A percentile compares a stretch with the other conserved stretches of the same genome.
These are phyloP conservation scores for Aspergillus awamori DNA, from an alignment of 2,329 filamentous ascomycete species.

Conservation along the genomic window DNA sequence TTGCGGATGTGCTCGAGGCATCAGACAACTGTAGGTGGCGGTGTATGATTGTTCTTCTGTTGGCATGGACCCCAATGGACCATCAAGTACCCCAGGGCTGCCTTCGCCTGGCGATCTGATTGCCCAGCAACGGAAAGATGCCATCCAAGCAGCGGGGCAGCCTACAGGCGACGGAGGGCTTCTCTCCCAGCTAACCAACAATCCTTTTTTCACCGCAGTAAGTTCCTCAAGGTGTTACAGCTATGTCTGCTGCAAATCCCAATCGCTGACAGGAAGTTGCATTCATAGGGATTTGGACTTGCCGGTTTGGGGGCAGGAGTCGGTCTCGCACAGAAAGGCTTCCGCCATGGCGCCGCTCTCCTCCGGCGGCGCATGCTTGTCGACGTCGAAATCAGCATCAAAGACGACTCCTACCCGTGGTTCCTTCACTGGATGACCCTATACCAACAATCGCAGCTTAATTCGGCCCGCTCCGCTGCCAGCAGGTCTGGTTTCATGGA, in stretches of 20 bases:
- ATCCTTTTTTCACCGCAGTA: conserved; percentile 56
- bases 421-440: conserved; percentile 91
- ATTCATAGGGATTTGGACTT: conserved; percentile 74
- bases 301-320: conserved; percentile 82
- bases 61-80: conserved; percentile 44
- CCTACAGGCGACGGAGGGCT: conserved; percentile 43
- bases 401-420: conserved; percentile 92
- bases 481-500: conserved; percentile 51
- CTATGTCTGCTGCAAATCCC: not conserved
- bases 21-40: conserved; percentile 6
- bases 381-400: conserved; percentile 92
- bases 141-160: conserved; percentile 31
- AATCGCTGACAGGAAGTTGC: not conserved
- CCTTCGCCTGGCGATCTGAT: conserved; percentile 40
- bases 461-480: conserved; percentile 54
- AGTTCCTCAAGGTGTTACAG: conserved; percentile 14
- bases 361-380: conserved; percentile 85
- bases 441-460: conserved; percentile 67
- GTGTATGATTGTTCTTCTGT: conserved; percentile 18
- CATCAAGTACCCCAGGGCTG: conserved; percentile 30
- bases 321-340: conserved; percentile 76
- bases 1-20: conserved; percentile 21
- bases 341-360: conserved; percentile 71
- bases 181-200: conserved; percentile 49
- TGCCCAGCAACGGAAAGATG: conserved; percentile 39